Evolutionary conservation across 331 rosid species (phyloP).

Genomic region (Stylosanthes scabra): DNA sequence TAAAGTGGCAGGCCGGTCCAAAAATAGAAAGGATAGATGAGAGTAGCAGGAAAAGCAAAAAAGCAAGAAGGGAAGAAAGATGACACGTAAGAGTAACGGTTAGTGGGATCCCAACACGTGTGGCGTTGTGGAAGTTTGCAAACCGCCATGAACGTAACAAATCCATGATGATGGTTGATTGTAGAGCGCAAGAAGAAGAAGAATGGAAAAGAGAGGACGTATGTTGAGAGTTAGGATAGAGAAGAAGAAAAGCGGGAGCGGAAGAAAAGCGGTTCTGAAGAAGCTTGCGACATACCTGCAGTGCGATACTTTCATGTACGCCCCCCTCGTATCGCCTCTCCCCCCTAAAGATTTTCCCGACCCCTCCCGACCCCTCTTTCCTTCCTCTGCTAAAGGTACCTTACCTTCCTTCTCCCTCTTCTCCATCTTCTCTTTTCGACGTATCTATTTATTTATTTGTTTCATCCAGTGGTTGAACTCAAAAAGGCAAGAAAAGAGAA

Average conservation of each 20-base stretch:
- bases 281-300: constrained; percentile 58
- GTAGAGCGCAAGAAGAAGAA: not conserved
- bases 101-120: constrained; percentile 38
- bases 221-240: constrained; percentile 34
- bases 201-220: constrained; percentile 48
- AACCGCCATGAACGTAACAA: constrained; percentile 38
- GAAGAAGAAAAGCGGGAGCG: constrained; percentile 48
- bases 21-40: too few relatives aligned
- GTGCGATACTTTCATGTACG: constrained; percentile 66
- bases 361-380: constrained; percentile 14
- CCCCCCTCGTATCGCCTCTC: constrained; percentile 56
- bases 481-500: constrained; percentile 41
- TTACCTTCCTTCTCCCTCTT: too few relatives aligned
- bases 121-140: constrained; percentile 17
- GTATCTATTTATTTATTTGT: too few relatives aligned
- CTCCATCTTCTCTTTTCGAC: too few relatives aligned
- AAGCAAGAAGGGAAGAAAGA: too few relatives aligned
- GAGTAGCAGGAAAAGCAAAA: not conserved
- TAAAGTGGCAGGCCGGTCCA: too few relatives aligned
- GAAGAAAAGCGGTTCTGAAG: constrained; percentile 43
- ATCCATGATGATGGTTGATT: too few relatives aligned
- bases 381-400: constrained; percentile 37
- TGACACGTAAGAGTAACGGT: constrained; percentile 44
- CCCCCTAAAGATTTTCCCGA: too few relatives aligned
- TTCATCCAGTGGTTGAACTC: constrained; percentile 51